These are phyloP conservation scores for Podaxis sp. DNA, from an alignment of 768 basidiomycete species.

Conservation along the genomic window DNA sequence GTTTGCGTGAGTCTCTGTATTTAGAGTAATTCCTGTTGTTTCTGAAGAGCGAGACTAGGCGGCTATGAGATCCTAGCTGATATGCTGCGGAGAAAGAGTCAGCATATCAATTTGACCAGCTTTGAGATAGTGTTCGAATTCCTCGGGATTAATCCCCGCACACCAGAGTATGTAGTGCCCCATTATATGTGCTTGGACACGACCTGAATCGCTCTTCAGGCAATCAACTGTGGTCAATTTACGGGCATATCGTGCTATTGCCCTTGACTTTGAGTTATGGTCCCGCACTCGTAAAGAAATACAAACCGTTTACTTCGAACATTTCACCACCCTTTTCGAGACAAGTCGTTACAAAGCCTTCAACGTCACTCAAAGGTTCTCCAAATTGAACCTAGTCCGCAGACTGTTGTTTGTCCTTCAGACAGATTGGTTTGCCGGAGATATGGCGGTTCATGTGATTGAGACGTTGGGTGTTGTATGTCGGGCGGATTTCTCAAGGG, in stretches of 20 bases:
- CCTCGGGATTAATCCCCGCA: conserved; percentile 77
- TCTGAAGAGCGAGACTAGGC: conserved; percentile 36
- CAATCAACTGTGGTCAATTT: conserved; percentile 80
- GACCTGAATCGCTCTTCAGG: conserved; percentile 29
- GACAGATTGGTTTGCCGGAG: conserved; percentile 67
- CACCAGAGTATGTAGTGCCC: conserved; percentile 59
- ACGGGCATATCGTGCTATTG: conserved; percentile 76
- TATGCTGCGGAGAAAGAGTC: conserved; percentile 66
- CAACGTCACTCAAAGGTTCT: conserved; percentile 70
- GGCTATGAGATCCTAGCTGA: conserved; percentile 85
- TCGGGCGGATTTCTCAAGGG: conserved; percentile 63
- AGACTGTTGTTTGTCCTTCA: conserved; percentile 81
- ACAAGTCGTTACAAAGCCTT: conserved; percentile 73
- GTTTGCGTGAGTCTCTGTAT: conserved; percentile 53
- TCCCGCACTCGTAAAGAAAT: conserved; percentile 64
- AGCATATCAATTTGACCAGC: conserved; percentile 71
- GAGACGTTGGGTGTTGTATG: conserved; percentile 59
- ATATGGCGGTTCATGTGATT: conserved; percentile 45
- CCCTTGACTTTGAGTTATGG: conserved; percentile 92
- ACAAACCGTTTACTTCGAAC: conserved; percentile 75
- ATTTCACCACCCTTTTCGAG: conserved; percentile 71
- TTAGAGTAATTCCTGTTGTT: neutral
- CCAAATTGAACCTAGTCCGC: conserved; percentile 66
- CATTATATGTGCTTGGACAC: neutral
- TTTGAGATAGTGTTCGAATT: conserved; percentile 86